Evolutionary conservation across 169 alveolate genomes (phyloP).

Genomic region (Plasmodium billcollinsi): DNA sequence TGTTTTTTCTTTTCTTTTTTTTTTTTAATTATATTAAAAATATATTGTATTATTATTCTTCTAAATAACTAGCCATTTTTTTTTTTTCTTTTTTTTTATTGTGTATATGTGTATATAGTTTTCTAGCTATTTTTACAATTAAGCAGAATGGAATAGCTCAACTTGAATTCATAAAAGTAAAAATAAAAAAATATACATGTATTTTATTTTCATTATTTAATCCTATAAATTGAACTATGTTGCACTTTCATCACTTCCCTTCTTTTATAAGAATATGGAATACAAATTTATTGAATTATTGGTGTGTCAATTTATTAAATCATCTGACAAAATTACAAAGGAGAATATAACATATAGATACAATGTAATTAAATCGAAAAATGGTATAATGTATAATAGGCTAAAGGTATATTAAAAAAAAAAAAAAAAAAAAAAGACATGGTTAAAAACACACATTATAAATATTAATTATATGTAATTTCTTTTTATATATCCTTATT

Average conservation of each 20-base stretch:
- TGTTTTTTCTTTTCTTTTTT: neutral
- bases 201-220: no score
- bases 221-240: neutral
- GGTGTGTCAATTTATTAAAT: conserved; percentile 90
- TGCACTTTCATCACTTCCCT: conserved; percentile 9
- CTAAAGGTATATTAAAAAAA: conserved; percentile 41
- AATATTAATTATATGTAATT: neutral
- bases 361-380: conserved; percentile 86
- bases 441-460: neutral
- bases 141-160: conserved; percentile 90
- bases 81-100: neutral
- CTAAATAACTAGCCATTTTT: no score
- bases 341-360: conserved; percentile 92
- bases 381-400: conserved; percentile 41
- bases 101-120: conserved; percentile 62
- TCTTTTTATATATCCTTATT: neutral
- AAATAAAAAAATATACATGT: neutral
- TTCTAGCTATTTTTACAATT: conserved; percentile 91
- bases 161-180: conserved; percentile 90
- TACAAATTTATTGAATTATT: conserved; percentile 95
- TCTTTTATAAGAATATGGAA: conserved; percentile 89
- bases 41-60: neutral
- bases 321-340: conserved; percentile 93
- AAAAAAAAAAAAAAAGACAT: neutral
- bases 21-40: conserved; percentile 2